Conservation (phyloP, 306 rosid genomes). For the Carpinus viminea region DNA sequence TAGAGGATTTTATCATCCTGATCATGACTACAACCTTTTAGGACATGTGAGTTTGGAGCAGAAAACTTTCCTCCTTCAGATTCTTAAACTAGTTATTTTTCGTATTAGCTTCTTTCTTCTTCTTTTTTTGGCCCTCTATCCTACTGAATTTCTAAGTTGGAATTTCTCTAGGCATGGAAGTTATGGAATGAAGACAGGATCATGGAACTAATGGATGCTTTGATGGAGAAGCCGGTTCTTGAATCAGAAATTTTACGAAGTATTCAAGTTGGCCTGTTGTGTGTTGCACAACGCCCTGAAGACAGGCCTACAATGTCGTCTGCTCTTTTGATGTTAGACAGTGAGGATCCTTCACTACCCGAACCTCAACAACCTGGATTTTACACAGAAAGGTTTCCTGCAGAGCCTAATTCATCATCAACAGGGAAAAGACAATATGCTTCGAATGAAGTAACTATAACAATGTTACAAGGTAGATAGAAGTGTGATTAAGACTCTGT, state of each 20-base stretch:
- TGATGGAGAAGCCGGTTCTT: constrained; percentile 24
- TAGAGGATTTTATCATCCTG: constrained; percentile 48
- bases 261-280: constrained; percentile 53
- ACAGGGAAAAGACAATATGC: constrained; percentile 13
- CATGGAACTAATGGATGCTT: constrained; percentile 47
- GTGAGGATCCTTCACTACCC: constrained; percentile 33
- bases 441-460: constrained; percentile 35
- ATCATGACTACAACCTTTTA: constrained; percentile 47
- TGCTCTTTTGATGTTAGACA: constrained; percentile 45
- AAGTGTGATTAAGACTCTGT: not conserved
- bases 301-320: constrained; percentile 60
- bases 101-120: too few relatives aligned
- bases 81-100: constrained; percentile 5
- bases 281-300: constrained; percentile 55
- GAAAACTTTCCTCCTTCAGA: not conserved
- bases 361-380: constrained; percentile 50
- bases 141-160: not conserved
- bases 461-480: constrained; percentile 35
- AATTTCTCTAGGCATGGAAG: constrained; percentile 56
- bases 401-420: constrained; percentile 36
- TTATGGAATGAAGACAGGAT: constrained; percentile 53
- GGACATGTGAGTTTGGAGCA: constrained; percentile 44
- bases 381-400: constrained; percentile 40
- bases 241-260: constrained; percentile 33
- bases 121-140: not conserved